Evolutionary conservation across 306 rosid genomes (phyloP).

Genomic region (Canavalia ensiformis): DNA sequence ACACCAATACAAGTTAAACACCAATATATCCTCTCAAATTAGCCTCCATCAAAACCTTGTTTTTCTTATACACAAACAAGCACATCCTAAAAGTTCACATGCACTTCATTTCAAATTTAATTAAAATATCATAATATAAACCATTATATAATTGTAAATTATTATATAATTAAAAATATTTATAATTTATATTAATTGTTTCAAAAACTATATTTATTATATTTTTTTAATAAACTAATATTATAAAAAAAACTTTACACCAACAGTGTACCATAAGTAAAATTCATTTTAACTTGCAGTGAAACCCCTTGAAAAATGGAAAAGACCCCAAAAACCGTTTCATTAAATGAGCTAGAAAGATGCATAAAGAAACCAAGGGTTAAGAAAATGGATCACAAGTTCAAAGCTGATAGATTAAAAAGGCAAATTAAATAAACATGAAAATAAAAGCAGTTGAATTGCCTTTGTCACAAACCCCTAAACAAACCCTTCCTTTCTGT

Average conservation of each 20-base stretch:
- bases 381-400: conserved; percentile 52
- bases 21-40: conserved; percentile 36
- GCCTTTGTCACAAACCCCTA: conserved; percentile 72
- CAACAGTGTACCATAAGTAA: too few relatives aligned
- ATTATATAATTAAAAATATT: too few relatives aligned
- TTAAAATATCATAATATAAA: too few relatives aligned
- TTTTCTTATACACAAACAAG: not conserved
- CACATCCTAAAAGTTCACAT: conserved; percentile 39
- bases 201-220: too few relatives aligned
- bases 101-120: not conserved
- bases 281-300: not conserved
- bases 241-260: too few relatives aligned
- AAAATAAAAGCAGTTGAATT: conserved; percentile 58
- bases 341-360: conserved; percentile 26
- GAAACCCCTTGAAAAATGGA: not conserved
- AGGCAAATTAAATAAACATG: conserved; percentile 35
- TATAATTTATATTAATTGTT: too few relatives aligned
- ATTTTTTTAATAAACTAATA: too few relatives aligned
- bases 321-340: not conserved
- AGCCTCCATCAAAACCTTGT: conserved; percentile 31
- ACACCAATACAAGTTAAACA: conserved; percentile 51
- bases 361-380: conserved; percentile 59
- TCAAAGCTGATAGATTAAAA: conserved; percentile 25
- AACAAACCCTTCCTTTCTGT: conserved; percentile 66
- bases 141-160: too few relatives aligned